A percentile compares a stretch with the other conserved stretches of the same genome.
Conservation (phyloP, 2,329 filamentous ascomycete species). For the Pseudogymnoascus sp. region DNA sequence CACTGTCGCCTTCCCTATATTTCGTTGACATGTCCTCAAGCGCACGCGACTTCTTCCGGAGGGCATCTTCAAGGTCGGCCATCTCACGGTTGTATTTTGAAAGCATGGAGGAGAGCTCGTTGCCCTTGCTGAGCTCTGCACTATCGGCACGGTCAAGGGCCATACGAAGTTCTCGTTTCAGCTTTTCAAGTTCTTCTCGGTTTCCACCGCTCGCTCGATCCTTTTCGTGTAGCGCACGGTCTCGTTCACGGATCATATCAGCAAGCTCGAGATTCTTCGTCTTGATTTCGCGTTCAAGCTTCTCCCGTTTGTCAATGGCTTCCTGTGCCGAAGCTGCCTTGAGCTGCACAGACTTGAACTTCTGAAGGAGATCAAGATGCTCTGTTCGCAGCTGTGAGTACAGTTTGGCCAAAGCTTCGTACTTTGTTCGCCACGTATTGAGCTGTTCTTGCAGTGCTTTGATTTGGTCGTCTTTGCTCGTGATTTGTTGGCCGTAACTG, state of each 20-base stretch:
- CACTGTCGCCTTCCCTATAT: constrained; percentile 70
- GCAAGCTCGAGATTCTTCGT: constrained; percentile 98
- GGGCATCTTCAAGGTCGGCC: constrained; percentile 87
- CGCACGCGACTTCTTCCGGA: constrained; percentile 78
- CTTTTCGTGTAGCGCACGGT: constrained; percentile 86
- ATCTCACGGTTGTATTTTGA: constrained; percentile 96
- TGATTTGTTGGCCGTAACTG: constrained; percentile 76
- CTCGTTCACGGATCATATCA: constrained; percentile 96
- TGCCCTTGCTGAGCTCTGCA: constrained; percentile 84
- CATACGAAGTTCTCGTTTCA: constrained; percentile 87
- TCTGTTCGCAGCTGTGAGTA: constrained; percentile 95
- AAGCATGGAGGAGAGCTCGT: constrained; percentile 88
- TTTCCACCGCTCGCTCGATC: constrained; percentile 79
- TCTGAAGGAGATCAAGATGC: constrained; percentile 88
- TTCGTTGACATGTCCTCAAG: constrained; percentile 77
- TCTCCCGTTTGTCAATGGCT: constrained; percentile 89
- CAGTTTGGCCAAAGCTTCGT: constrained; percentile 90
- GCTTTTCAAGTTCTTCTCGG: constrained; percentile 88
- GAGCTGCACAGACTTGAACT: constrained; percentile 91
- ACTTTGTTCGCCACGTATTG: constrained; percentile 95
- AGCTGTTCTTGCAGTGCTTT: constrained; percentile 89
- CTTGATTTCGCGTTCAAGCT: constrained; percentile 94
- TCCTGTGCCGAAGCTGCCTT: constrained; percentile 97
- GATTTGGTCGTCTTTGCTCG: constrained; percentile 92
- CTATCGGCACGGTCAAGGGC: constrained; percentile 89